phyloP scores from a whole-genome alignment of 139 green algal genomes.

The Chlamydomonas eustigma region DNA sequence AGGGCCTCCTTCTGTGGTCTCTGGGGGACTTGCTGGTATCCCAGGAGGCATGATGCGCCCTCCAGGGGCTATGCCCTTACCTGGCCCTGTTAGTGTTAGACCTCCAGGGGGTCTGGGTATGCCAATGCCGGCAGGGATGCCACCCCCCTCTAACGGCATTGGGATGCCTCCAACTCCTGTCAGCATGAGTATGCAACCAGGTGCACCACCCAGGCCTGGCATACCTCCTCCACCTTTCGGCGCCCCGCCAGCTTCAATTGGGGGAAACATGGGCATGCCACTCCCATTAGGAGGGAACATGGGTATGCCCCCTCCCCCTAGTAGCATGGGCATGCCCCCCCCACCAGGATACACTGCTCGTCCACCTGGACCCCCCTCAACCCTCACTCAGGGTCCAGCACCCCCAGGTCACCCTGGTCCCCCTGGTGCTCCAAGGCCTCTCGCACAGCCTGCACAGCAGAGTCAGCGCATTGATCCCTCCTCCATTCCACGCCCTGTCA shows the following conservation, averaged over 20 bases:
- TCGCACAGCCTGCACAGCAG: background rate
- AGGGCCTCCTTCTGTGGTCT: background rate
- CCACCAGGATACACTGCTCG: background rate
- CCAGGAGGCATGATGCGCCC: background rate
- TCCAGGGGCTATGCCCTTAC: background rate
- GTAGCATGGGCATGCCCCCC: background rate
- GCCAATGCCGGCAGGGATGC: background rate
- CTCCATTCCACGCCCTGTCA: constrained; percentile 73
- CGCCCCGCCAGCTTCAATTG: no score
- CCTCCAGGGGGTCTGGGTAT: background rate
- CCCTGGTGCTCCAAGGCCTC: background rate
- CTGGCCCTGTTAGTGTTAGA: no score
- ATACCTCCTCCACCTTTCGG: background rate
- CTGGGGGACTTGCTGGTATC: background rate
- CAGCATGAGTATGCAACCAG: background rate
- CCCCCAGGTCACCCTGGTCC: background rate
- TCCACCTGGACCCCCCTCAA: no score
- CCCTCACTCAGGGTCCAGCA: background rate
- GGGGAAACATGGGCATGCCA: background rate
- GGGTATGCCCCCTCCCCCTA: background rate
- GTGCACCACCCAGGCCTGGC: background rate
- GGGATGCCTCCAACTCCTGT: background rate
- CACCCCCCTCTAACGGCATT: no score
- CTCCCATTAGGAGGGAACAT: background rate
- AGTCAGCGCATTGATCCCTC: constrained; percentile 70